These are phyloP conservation scores for Kodamaea fukazawae DNA, from an alignment of 805 yeast genomes.

Conservation along the genomic window DNA sequence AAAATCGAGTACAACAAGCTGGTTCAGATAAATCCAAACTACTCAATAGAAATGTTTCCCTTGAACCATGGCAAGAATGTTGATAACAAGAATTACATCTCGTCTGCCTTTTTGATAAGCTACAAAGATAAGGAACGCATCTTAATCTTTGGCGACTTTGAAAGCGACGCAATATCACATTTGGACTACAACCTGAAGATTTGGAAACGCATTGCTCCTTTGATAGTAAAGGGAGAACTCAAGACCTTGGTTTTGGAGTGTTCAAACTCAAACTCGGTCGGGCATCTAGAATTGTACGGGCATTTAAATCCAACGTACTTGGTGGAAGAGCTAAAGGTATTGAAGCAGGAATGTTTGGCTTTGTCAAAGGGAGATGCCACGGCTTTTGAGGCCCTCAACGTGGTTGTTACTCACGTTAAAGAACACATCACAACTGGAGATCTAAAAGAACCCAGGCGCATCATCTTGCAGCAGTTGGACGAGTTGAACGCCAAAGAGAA, in stretches of 20 bases:
- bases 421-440: slow-evolving; percentile 53
- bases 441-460: slow-evolving; percentile 53
- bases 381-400: slow-evolving; percentile 44
- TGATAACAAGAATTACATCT: slow-evolving; percentile 27
- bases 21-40: slow-evolving; percentile 18
- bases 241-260: slow-evolving; percentile 73
- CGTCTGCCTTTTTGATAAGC: slow-evolving; percentile 60
- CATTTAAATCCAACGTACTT: slow-evolving; percentile 72
- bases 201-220: slow-evolving; percentile 57
- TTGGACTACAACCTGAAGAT: slow-evolving; percentile 37
- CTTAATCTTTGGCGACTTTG: slow-evolving; percentile 81
- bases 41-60: slow-evolving; percentile 28
- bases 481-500: slow-evolving; percentile 31
- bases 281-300: slow-evolving; percentile 59
- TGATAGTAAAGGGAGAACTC: slow-evolving; percentile 38
- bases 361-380: slow-evolving; percentile 2
- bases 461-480: slow-evolving; percentile 50
- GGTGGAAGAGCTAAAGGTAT: slow-evolving; percentile 49
- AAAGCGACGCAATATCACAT: slow-evolving; percentile 55
- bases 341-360: slow-evolving; percentile 12
- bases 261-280: slow-evolving; percentile 42
- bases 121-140: slow-evolving; percentile 33
- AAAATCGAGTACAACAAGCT: slow-evolving; percentile 11
- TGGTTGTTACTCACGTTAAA: slow-evolving; percentile 47
- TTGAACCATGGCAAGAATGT: slow-evolving; percentile 32